Conservation (phyloP, 768 basidiomycete genomes). For the Lactifluus rugatus region DNA sequence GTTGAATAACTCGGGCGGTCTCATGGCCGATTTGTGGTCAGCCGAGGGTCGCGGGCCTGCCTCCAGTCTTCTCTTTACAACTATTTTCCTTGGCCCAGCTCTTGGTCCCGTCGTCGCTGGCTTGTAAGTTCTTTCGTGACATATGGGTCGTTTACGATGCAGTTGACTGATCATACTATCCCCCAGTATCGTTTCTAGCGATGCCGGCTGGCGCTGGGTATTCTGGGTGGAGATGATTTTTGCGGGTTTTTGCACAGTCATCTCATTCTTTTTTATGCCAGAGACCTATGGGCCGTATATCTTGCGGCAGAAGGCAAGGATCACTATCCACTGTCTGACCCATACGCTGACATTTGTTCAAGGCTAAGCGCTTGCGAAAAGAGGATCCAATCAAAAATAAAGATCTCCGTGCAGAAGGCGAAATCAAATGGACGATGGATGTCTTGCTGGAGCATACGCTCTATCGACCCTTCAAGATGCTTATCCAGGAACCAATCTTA, state of each 20-base stretch:
- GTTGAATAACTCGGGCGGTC: slow-evolving; percentile 17
- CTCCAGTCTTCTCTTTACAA: slow-evolving; percentile 13
- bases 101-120: slow-evolving; percentile 19
- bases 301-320: neutral
- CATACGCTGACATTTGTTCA: neutral
- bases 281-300: slow-evolving; percentile 4
- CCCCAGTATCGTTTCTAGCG: slow-evolving; percentile 1
- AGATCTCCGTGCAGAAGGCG: slow-evolving; percentile 45
- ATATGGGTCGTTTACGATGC: neutral
- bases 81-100: slow-evolving; percentile 21
- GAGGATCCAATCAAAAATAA: slow-evolving; percentile 37
- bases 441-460: slow-evolving; percentile 46
- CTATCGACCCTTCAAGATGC: slow-evolving; percentile 51
- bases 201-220: slow-evolving; percentile 7
- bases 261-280: neutral
- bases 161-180: neutral
- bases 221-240: slow-evolving; percentile 10
- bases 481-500: slow-evolving; percentile 51
- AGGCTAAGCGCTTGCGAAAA: slow-evolving; percentile 41
- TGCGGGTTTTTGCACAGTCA: neutral
- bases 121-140: slow-evolving; percentile 6
- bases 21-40: slow-evolving; percentile 23
- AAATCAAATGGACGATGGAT: slow-evolving; percentile 44
- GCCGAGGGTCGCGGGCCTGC: slow-evolving; percentile 16
- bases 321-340: neutral